Evolutionary conservation across 331 rosid genomes (phyloP).

Genomic region (Pyrus hybrid): DNA sequence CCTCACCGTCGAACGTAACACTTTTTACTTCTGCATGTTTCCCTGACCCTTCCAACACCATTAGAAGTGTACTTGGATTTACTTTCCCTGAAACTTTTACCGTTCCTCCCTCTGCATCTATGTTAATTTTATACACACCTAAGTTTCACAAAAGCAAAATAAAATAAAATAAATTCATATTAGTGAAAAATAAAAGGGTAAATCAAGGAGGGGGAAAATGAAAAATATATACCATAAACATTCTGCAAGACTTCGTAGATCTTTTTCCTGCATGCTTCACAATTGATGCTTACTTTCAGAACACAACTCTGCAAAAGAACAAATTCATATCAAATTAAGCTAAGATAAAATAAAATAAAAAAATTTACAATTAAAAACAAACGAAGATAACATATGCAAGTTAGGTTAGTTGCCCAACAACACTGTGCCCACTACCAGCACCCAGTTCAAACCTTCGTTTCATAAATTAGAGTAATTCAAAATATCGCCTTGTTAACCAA

Average conservation of each 20-base stretch:
- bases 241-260: constrained; percentile 24
- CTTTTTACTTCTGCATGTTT: constrained; percentile 37
- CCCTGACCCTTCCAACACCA: constrained; percentile 20
- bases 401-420: too few species aligned
- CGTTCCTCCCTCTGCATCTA: constrained; percentile 34
- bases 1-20: constrained; percentile 38
- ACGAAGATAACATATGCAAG: too few species aligned
- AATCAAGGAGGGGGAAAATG: neutral
- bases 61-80: constrained; percentile 30
- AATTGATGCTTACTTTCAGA: constrained; percentile 27
- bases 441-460: neutral
- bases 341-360: too few species aligned
- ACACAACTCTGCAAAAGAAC: constrained; percentile 23
- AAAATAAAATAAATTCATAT: neutral
- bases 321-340: neutral
- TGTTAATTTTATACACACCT: constrained; percentile 28
- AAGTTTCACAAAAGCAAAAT: neutral
- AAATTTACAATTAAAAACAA: neutral
- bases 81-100: constrained; percentile 38
- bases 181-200: neutral
- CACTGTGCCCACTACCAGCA: too few species aligned
- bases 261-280: constrained; percentile 31
- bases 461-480: too few species aligned
- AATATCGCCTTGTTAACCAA: neutral
- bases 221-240: constrained; percentile 24